phyloP scores from a whole-genome alignment of 768 basidiomycete species.

The Crepidotus variabilis region DNA sequence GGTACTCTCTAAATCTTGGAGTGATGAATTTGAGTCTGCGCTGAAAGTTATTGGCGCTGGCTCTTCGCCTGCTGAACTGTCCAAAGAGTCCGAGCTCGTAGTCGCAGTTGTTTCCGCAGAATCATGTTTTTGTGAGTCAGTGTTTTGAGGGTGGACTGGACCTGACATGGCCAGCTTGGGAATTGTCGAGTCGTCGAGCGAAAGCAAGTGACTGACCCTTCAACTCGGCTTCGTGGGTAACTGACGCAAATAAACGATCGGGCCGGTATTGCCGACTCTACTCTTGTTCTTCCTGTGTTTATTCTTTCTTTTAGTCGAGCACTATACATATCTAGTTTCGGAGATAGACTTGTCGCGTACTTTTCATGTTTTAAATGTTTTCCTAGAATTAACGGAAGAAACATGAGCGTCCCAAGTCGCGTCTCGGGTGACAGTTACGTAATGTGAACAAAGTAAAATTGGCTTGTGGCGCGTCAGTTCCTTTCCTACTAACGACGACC shows the following conservation, averaged over 20 bases:
- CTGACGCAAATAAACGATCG: conserved; percentile 17
- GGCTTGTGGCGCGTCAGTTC: not conserved
- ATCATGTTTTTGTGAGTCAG: conserved; percentile 2
- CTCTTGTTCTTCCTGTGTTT: not conserved
- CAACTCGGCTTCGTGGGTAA: conserved; percentile 32
- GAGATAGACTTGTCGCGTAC: no score
- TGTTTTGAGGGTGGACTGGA: conserved; percentile 21
- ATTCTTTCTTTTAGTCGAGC: not conserved
- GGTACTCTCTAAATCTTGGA: conserved; percentile 15
- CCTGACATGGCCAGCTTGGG: conserved; percentile 42
- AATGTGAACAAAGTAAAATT: not conserved
- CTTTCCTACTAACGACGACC: not conserved
- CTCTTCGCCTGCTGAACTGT: not conserved
- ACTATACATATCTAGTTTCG: not conserved
- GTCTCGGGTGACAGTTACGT: not conserved
- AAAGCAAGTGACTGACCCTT: conserved; percentile 28
- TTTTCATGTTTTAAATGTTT: not conserved
- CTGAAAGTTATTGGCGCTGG: conserved; percentile 8
- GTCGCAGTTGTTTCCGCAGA: conserved; percentile 13
- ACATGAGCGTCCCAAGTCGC: not conserved
- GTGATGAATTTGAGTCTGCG: conserved; percentile 15
- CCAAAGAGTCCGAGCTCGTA: not conserved
- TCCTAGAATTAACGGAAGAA: not conserved
- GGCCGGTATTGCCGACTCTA: not conserved
- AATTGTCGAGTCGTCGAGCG: conserved; percentile 18